These are phyloP conservation scores for Yamadazyma sp. DNA, from an alignment of 1,139 yeast genomes.

Conservation along the genomic window DNA sequence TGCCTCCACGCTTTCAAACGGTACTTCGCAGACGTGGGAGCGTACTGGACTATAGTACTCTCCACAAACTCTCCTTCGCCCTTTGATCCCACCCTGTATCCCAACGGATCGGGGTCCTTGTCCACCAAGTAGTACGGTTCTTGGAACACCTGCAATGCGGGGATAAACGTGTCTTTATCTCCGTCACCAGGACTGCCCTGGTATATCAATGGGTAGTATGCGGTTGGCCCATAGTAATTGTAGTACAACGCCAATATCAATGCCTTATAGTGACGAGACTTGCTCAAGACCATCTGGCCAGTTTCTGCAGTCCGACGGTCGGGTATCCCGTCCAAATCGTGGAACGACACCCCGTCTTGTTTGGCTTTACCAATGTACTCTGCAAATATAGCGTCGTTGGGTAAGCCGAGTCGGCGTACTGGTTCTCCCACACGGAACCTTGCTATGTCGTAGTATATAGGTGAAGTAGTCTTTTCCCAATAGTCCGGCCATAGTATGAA, in stretches of 20 bases:
- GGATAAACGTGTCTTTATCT: slow-evolving; percentile 36
- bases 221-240: slow-evolving; percentile 24
- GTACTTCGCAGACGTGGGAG: slow-evolving; percentile 25
- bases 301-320: slow-evolving; percentile 30
- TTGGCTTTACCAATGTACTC: slow-evolving; percentile 22
- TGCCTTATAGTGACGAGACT: slow-evolving; percentile 28
- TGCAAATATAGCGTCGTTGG: slow-evolving; percentile 24
- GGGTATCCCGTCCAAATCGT: slow-evolving; percentile 36
- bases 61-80: slow-evolving; percentile 24
- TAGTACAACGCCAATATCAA: slow-evolving; percentile 34
- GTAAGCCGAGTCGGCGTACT: slow-evolving; percentile 28
- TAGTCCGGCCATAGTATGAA: slow-evolving; percentile 41
- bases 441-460: slow-evolving; percentile 35
- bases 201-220: slow-evolving; percentile 9
- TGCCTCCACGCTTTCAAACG: slow-evolving; percentile 28
- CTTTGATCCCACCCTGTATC: slow-evolving; percentile 18
- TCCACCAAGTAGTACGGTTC: slow-evolving; percentile 34
- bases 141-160: slow-evolving; percentile 36
- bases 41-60: slow-evolving; percentile 34
- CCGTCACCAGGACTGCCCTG: slow-evolving; percentile 12
- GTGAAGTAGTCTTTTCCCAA: slow-evolving; percentile 39
- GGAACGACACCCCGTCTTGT: slow-evolving; percentile 24
- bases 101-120: slow-evolving; percentile 25
- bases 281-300: slow-evolving; percentile 37
- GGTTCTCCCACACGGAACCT: slow-evolving; percentile 31